A percentile compares a stretch with the other conserved stretches of the same genome.
phyloP scores from a whole-genome alignment of 2,329 filamentous ascomycete species.

The Phaeosphaeriaceae sp. region DNA sequence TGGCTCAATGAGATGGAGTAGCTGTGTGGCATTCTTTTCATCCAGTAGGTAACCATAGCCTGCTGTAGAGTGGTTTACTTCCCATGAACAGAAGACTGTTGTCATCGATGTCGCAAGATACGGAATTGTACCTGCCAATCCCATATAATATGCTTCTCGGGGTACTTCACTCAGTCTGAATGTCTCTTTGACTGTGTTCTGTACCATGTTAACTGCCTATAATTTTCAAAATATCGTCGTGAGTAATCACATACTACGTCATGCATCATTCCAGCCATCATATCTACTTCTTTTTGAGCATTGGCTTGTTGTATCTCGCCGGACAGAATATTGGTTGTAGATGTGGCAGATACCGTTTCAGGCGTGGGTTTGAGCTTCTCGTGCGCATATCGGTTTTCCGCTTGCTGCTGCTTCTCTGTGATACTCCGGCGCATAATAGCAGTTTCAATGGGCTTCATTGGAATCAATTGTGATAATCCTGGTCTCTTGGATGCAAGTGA shows the following conservation, averaged over 20 bases:
- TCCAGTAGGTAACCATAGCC: slow-evolving; percentile 70
- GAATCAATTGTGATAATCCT: slow-evolving; percentile 34
- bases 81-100: slow-evolving; percentile 82
- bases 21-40: slow-evolving; percentile 72
- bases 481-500: slow-evolving; percentile 47
- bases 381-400: slow-evolving; percentile 62
- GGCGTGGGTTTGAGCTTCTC: slow-evolving; percentile 66
- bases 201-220: slow-evolving; percentile 7
- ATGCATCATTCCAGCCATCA: slow-evolving; percentile 54
- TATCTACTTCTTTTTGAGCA: slow-evolving; percentile 49
- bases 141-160: slow-evolving; percentile 56
- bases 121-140: slow-evolving; percentile 58
- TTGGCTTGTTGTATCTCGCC: slow-evolving; percentile 44
- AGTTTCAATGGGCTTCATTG: slow-evolving; percentile 42
- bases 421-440: slow-evolving; percentile 51
- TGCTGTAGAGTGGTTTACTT: slow-evolving; percentile 72
- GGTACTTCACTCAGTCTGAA: slow-evolving; percentile 56
- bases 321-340: slow-evolving; percentile 53
- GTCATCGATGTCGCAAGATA: slow-evolving; percentile 84
- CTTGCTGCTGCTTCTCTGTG: slow-evolving; percentile 59
- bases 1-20: slow-evolving; percentile 79
- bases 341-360: slow-evolving; percentile 65
- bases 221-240: not conserved
- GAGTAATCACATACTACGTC: slow-evolving; percentile 37
- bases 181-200: slow-evolving; percentile 58